These are phyloP conservation scores for Tulasnella sp. DNA, from an alignment of 768 basidiomycete species.

Conservation along the genomic window DNA sequence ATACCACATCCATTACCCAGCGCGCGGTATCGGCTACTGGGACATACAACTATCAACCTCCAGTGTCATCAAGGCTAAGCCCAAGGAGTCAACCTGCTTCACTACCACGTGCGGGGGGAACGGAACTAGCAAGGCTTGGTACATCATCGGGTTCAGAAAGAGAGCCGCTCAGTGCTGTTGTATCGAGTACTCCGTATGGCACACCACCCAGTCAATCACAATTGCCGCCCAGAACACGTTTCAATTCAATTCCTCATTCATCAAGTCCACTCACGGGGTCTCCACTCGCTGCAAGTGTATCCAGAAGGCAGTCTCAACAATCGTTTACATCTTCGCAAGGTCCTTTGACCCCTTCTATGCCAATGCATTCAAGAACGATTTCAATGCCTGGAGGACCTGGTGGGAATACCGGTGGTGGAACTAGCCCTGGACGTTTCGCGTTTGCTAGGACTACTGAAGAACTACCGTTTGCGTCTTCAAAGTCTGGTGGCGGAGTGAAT, in stretches of 20 bases:
- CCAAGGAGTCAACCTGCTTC: conserved; percentile 3
- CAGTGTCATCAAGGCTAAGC: not conserved
- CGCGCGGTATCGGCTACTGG: no score
- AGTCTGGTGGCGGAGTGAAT: not conserved
- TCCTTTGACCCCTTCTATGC: not conserved
- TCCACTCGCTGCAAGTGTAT: not conserved
- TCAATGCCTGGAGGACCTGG: conserved; percentile 6
- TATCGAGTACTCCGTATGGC: no score
- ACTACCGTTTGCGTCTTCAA: conserved; percentile 9
- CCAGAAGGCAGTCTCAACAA: not conserved
- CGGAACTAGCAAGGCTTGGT: not conserved
- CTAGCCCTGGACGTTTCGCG: conserved; percentile 5
- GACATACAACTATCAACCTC: not conserved
- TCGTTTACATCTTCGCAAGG: not conserved
- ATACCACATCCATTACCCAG: no score
- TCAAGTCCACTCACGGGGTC: conserved; percentile 2
- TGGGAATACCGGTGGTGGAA: not conserved
- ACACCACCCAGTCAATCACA: not conserved
- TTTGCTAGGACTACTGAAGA: conserved; percentile 9
- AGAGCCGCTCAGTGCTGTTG: no score
- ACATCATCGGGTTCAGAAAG: conserved; percentile 1
- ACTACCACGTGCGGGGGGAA: not conserved
- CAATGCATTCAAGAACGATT: conserved; percentile 1
- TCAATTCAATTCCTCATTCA: conserved; percentile 9
- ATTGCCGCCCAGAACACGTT: conserved; percentile 4